Base-by-base conservation (phyloP, 768 basidiomycete genomes). In the Lactarius vividus region DNA sequence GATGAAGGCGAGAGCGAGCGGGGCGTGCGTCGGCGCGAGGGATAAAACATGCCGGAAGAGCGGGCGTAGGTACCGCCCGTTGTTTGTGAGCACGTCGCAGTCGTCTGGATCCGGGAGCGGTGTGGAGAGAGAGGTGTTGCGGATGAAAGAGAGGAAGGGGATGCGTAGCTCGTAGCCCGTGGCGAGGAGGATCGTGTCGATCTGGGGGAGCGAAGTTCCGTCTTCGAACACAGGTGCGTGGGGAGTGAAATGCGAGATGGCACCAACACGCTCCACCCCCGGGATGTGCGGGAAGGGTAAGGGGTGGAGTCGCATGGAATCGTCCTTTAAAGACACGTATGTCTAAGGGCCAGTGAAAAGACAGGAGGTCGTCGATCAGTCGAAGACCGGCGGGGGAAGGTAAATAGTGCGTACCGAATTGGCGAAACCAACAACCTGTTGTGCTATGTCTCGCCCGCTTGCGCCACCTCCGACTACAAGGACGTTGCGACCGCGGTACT, bases 121-220 rank as follows among this genome's bases (percentile, higher is more conserved):
- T 26, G 49, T 23, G n/a, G 49, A 52, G 49, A 20, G 20, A 65
- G 40, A 28, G 71, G 74, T 69, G 69, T 74, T 46, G 33, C 66
- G 44, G 66, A 15, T 29, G 66, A 53, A 53, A 44, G 71, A 69
- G 35, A 81, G 74, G 79, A 86, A 86, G 0, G 85, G 85, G 10
- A 85, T 75, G n/a, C 76, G 78, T 59, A 82, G 66, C 62, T 85
- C 78, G 70, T 87, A 87, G 10, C 87, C 86, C 0, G 85, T 87
- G 0, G 75, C 84, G 15, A 86, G 79, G 31, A 87, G 70, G 40
- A 88, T 13, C 13, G 49, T 52, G 49, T 52, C 49, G 2, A 52
- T 52, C 5, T 52, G 49, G 26, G 23, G 26, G 13, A 52, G 49
- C 23, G 26, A 52, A 26, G 49, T 26, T 8, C 49, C 13, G 15